A percentile compares a stretch with the other conserved stretches of the same genome.
phyloP scores from a whole-genome alignment of 2,329 filamentous ascomycete genomes.

The Apiospora marii region DNA sequence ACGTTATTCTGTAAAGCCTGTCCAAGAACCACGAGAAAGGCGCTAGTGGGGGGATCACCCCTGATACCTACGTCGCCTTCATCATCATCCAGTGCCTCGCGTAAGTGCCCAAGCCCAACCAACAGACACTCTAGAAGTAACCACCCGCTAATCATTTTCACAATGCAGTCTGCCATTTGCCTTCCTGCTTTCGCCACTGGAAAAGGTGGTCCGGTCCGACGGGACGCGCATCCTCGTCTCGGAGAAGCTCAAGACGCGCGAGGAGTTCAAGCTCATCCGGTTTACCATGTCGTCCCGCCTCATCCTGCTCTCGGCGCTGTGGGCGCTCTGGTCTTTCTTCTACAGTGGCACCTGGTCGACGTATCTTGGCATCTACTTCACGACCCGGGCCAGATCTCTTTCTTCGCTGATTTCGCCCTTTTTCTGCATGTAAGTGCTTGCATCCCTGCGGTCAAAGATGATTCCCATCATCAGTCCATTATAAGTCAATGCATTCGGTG shows the following conservation, averaged over 20 bases:
- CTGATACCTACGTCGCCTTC: conserved; percentile 55
- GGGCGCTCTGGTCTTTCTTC: conserved; percentile 57
- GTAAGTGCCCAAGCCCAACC: conserved; percentile 19
- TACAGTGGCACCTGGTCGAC: conserved; percentile 55
- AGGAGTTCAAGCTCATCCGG: conserved; percentile 49
- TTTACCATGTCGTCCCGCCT: conserved; percentile 48
- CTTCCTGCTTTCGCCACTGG: conserved; percentile 54
- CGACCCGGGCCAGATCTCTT: conserved; percentile 51
- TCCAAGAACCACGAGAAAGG: conserved; percentile 48
- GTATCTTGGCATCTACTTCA: conserved; percentile 53
- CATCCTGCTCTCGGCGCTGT: conserved; percentile 48
- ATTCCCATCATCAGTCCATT: no score
- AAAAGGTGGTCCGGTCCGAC: conserved; percentile 53
- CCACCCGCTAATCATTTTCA: no score
- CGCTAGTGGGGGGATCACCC: conserved; percentile 47
- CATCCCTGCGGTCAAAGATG: no score
- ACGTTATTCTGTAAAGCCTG: conserved; percentile 28
- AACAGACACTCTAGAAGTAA: no score
- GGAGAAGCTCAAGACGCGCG: conserved; percentile 48
- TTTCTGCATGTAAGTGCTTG: conserved; percentile 49
- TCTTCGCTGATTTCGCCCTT: conserved; percentile 56
- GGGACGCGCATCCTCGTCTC: conserved; percentile 51
- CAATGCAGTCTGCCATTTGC: conserved; percentile 53
- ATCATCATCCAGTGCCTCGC: conserved; percentile 55
- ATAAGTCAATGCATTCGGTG: no score